Evolutionary conservation across 2,329 filamentous ascomycete species (phyloP), one percentile per base, ranked within the genome.

Genomic region (Botryotinia calthae): DNA sequence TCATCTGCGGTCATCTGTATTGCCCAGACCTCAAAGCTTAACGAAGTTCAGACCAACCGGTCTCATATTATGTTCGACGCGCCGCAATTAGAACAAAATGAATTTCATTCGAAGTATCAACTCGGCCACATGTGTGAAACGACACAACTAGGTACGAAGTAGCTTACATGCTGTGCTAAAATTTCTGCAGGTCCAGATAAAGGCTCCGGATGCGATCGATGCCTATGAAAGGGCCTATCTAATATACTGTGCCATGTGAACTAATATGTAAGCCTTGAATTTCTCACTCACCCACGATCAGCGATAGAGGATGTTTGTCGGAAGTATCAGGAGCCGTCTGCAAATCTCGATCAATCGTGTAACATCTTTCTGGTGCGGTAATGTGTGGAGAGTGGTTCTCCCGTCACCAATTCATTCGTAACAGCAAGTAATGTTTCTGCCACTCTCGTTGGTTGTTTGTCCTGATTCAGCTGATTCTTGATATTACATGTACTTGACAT

Each of bases 121-220:
- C 64, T 67, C 37, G 64, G 64, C 70, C 46, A 62, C 70, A 75
- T 75, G 70, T 75, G 75, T 67, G 64, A 77, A 76, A 77, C 75
- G 54, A 48, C 40, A 70, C 16, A 65, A 18, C 70, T 65, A 71
- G 28, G 12, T 54, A 14, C 37, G 37, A 37, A 5, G 10, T n/a
- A n/a, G 22, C 64, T 61, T 48, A 74, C 74, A 71, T 72, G 63
- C 25, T 54, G 70, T 75, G 74, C 74, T 64, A 71, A 73, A 74
- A 58, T 44, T 70, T 66, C 74, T 76, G 75, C 75, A 74, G 64
- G 69, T 73, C 73, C 65, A 69, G 56, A 28, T 54, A 42, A 72
- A 73, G 73, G 71, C 75, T 75, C 74, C 75, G 70, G 64, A 56
- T 25, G 44, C 54, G 64, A 67, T 67, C 46, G 40, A 67, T 54